Evolutionary conservation across 345 rosid species (phyloP).

Genomic region (Populus simonii): DNA sequence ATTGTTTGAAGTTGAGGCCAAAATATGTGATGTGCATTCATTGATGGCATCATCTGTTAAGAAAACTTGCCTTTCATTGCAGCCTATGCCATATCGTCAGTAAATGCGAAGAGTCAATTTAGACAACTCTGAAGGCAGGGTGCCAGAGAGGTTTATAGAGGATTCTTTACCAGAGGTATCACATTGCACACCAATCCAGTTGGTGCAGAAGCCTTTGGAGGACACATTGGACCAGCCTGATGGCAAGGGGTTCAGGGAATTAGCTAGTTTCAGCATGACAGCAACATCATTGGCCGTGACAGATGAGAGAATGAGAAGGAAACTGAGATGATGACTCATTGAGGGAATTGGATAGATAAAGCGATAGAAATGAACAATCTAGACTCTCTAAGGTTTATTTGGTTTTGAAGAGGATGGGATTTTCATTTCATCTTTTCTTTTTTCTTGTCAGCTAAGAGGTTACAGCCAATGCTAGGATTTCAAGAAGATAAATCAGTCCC

Average conservation of each 20-base stretch:
- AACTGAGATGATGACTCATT: background rate
- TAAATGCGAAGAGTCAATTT: background rate
- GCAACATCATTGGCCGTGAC: background rate
- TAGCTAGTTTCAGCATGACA: background rate
- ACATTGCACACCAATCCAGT: background rate
- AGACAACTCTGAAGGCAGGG: background rate
- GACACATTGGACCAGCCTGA: background rate
- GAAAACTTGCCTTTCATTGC: background rate
- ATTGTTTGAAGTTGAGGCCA: background rate
- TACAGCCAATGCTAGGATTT: too few species aligned
- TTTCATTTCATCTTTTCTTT: too few species aligned
- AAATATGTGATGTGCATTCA: background rate
- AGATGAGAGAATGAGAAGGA: background rate
- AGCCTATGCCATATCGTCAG: too few species aligned
- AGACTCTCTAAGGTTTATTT: too few species aligned
- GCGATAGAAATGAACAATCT: too few species aligned
- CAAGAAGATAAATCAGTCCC: too few species aligned
- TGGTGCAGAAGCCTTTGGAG: background rate
- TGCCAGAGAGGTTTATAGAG: background rate
- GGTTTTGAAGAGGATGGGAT: too few species aligned
- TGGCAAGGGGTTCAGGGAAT: background rate
- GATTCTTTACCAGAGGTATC: background rate
- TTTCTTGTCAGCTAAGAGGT: too few species aligned
- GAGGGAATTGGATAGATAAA: too few species aligned
- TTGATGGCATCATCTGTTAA: background rate